Conservation (phyloP, 2,329 filamentous ascomycete genomes). For the Claviceps humidiphila region DNA sequence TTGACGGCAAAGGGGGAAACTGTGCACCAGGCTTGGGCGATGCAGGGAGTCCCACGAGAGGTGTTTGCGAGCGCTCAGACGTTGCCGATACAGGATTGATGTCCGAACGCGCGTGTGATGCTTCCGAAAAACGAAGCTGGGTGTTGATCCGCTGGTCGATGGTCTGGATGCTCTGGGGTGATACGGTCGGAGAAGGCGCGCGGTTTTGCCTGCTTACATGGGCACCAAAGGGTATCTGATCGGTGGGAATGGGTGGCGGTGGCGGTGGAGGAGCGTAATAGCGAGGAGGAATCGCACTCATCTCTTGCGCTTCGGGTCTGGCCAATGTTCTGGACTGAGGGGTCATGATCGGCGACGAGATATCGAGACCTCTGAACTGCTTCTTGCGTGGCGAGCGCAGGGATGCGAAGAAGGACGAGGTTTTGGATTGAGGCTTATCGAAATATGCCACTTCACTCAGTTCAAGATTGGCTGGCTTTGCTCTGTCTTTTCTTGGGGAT, state of each 20-base stretch:
- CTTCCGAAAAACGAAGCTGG: conserved; percentile 21
- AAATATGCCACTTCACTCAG: conserved; percentile 26
- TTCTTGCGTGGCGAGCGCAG: conserved; percentile 46
- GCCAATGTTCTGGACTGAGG: conserved; percentile 48
- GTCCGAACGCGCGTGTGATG: conserved; percentile 27
- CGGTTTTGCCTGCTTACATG: conserved; percentile 12
- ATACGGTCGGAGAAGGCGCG: conserved; percentile 21
- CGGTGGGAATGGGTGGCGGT: conserved; percentile 41
- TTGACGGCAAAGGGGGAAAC: conserved; percentile 29
- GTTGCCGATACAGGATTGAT: conserved; percentile 37
- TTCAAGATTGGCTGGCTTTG: conserved; percentile 38
- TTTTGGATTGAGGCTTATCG: conserved; percentile 40
- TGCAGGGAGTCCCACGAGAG: conserved; percentile 37
- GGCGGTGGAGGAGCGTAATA: conserved; percentile 45
- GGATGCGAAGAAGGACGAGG: conserved; percentile 47
- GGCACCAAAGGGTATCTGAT: conserved; percentile 26
- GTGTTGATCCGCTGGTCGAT: conserved; percentile 43
- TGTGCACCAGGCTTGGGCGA: conserved; percentile 25
- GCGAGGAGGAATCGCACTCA: conserved; percentile 43
- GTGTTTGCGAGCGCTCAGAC: conserved; percentile 36
- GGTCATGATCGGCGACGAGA: conserved; percentile 54
- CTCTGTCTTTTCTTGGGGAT: conserved; percentile 29
- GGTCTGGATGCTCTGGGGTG: conserved; percentile 29
- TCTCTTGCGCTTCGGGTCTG: conserved; percentile 39
- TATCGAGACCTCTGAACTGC: conserved; percentile 38